Percentiles rank a stretch among this genome's conserved stretches.
These are phyloP conservation scores for Amniculicola lignicola DNA, from an alignment of 495 filamentous ascomycete genomes.

Conservation along the genomic window DNA sequence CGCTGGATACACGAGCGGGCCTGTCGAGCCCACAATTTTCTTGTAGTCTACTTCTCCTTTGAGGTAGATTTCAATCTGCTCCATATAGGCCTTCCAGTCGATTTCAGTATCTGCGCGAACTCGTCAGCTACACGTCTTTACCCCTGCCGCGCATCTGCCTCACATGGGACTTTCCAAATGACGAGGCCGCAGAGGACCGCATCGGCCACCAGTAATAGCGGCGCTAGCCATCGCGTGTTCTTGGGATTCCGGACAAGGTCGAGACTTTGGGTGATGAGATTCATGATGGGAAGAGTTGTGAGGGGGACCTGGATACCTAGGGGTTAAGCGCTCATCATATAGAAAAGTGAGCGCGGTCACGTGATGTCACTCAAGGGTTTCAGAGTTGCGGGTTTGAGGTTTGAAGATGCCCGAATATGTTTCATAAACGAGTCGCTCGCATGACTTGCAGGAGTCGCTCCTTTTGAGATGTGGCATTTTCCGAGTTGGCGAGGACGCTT, in stretches of 20 bases:
- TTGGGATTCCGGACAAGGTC: constrained; percentile 50
- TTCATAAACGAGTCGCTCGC: constrained; percentile 13
- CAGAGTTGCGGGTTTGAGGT: constrained; percentile 10
- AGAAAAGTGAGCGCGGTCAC: constrained; percentile 18
- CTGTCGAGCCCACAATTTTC: constrained; percentile 75
- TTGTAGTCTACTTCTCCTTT: constrained; percentile 86
- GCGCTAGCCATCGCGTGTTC: constrained; percentile 62
- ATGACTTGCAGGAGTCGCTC: background rate
- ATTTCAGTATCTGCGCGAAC: constrained; percentile 90
- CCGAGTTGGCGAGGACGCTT: background rate
- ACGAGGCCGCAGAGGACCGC: constrained; percentile 68
- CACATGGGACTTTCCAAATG: constrained; percentile 86
- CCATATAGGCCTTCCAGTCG: constrained; percentile 96
- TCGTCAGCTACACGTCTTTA: constrained; percentile 14
- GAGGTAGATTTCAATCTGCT: constrained; percentile 76
- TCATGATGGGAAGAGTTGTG: constrained; percentile 28
- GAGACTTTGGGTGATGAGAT: constrained; percentile 33
- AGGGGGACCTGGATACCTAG: constrained; percentile 1
- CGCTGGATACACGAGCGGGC: constrained; percentile 90
- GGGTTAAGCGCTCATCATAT: constrained; percentile 19
- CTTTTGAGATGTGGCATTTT: constrained; percentile 8
- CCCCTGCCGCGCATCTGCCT: constrained; percentile 32
- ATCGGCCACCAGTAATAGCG: constrained; percentile 69
- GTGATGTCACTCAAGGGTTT: constrained; percentile 10
- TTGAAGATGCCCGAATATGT: constrained; percentile 19